Conservation (phyloP, 768 basidiomycete species). For the Punctularia strigosozonata region DNA sequence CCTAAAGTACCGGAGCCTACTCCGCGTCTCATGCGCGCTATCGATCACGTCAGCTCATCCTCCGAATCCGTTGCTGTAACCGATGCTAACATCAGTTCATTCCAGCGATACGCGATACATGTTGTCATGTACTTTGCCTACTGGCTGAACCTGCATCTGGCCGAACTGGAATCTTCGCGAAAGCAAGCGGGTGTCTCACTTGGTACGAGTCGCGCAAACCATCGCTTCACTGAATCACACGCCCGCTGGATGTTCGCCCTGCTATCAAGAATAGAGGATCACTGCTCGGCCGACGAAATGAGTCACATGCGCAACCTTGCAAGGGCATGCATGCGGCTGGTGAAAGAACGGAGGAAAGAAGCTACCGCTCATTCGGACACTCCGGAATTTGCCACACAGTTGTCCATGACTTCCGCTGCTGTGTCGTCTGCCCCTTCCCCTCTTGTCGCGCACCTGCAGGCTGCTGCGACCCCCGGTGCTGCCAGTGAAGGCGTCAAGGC, state of each 20-base stretch:
- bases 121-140: slow-evolving; percentile 76
- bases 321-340: slow-evolving; percentile 49
- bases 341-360: slow-evolving; percentile 24
- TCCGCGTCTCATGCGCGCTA: slow-evolving; percentile 38
- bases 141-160: slow-evolving; percentile 60
- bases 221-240: slow-evolving; percentile 41
- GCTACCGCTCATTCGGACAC: too few species aligned
- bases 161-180: slow-evolving; percentile 25
- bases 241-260: slow-evolving; percentile 72
- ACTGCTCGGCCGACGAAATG: slow-evolving; percentile 66
- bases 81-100: neutral
- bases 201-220: too few species aligned
- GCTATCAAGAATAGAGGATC: slow-evolving; percentile 56
- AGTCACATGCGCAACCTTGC: slow-evolving; percentile 65
- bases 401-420: too few species aligned
- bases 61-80: slow-evolving; percentile 5
- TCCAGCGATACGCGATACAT: slow-evolving; percentile 57
- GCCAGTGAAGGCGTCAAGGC: too few species aligned
- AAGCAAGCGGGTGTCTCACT: too few species aligned
- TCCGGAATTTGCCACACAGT: too few species aligned
- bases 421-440: too few species aligned
- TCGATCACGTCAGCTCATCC: slow-evolving; percentile 50
- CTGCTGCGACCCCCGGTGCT: too few species aligned
- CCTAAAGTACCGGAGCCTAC: too few species aligned
- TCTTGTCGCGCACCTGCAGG: too few species aligned